Evolutionary conservation across 1,284 basidiomycete genomes (phyloP).

Genomic region (Trametes versicolor): DNA sequence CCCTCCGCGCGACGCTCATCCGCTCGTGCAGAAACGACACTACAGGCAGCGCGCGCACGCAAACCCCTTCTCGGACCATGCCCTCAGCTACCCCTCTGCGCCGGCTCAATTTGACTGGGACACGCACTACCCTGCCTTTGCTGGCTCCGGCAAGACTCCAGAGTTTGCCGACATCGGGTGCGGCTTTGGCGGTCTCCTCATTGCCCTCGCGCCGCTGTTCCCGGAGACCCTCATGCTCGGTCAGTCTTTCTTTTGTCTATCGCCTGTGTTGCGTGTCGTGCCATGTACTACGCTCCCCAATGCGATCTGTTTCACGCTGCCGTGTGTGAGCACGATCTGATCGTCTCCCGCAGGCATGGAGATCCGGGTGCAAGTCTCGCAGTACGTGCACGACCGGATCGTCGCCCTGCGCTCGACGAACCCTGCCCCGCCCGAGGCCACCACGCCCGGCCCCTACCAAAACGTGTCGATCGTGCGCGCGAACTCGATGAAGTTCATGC

Average conservation of each 20-base stretch:
- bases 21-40: constrained; percentile 81
- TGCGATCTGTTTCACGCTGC: constrained; percentile 17
- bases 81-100: constrained; percentile 88
- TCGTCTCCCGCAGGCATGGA: constrained; percentile 80
- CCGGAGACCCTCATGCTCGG: constrained; percentile 96
- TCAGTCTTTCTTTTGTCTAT: constrained; percentile 50
- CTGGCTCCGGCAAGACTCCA: constrained; percentile 68
- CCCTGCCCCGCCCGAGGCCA: constrained; percentile 47
- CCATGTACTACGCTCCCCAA: constrained; percentile 15
- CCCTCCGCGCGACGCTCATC: constrained; percentile 17
- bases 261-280: background rate
- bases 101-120: constrained; percentile 89
- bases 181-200: constrained; percentile 96
- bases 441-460: constrained; percentile 71
- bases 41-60: constrained; percentile 98
- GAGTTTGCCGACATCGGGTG: constrained; percentile 99
- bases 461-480: constrained; percentile 96
- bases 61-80: constrained; percentile 98
- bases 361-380: constrained; percentile 95
- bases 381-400: constrained; percentile 97
- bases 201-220: constrained; percentile 90
- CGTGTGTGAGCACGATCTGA: constrained; percentile 21
- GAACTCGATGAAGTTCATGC: constrained; percentile 99
- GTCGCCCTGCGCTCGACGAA: constrained; percentile 77
- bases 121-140: constrained; percentile 84